phyloP scores from a whole-genome alignment of 345 rosid genomes.

The Diplotaxis tenuifolia region DNA sequence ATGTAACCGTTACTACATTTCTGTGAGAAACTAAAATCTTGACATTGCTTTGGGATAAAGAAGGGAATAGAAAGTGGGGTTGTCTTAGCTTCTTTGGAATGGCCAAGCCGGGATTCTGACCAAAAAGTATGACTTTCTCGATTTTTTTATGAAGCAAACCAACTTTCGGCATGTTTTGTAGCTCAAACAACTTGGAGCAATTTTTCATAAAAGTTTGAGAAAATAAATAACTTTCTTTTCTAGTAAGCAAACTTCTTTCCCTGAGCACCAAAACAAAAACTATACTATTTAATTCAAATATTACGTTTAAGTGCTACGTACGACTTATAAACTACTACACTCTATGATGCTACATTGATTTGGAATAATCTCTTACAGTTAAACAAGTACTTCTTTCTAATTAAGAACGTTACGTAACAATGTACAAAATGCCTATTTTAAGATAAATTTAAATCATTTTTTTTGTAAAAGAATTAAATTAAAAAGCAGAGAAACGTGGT shows the following conservation, averaged over 20 bases:
- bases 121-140: background rate
- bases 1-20: too few relatives aligned
- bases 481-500: conserved; percentile 42
- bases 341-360: background rate
- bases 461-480: background rate
- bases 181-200: too few relatives aligned
- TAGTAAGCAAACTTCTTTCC: background rate
- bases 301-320: too few relatives aligned
- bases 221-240: too few relatives aligned
- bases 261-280: background rate
- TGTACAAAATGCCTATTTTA: conserved; percentile 34
- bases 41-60: conserved; percentile 1
- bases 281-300: background rate
- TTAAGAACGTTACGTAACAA: too few relatives aligned
- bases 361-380: conserved; percentile 5
- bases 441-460: conserved; percentile 19
- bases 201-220: too few relatives aligned
- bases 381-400: background rate
- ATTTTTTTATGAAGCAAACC: background rate
- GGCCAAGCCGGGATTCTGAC: conserved; percentile 2
- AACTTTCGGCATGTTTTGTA: background rate
- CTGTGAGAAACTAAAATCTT: background rate
- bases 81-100: conserved; percentile 1
- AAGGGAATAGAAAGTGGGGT: background rate
- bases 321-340: too few relatives aligned